Evolutionary conservation across 352 stramenopile genomes (phyloP).

Genomic region (Phytophthora chlamydospora): DNA sequence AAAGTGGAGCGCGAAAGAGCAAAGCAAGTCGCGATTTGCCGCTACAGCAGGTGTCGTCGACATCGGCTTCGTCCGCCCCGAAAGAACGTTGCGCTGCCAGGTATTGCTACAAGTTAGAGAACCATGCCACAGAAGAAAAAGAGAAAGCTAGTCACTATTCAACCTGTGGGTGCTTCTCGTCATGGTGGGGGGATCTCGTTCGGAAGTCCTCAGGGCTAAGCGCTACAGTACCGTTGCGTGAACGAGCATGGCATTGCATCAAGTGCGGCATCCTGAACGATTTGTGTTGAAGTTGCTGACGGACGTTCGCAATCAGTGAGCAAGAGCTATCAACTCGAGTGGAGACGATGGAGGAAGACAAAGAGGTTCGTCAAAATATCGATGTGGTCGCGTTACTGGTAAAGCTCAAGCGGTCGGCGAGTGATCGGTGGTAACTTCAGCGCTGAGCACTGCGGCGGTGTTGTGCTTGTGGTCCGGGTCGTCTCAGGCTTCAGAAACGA

Average conservation of each 20-base stretch:
- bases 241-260: constrained; percentile 1
- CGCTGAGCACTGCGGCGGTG: neutral
- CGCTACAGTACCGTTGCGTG: too few species aligned
- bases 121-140: constrained; percentile 16
- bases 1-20: constrained; percentile 12
- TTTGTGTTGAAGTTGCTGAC: constrained; percentile 5
- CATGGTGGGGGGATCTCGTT: too few species aligned
- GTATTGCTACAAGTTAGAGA: constrained; percentile 10
- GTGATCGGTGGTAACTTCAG: constrained; percentile 23
- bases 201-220: too few species aligned
- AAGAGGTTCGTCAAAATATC: constrained; percentile 22
- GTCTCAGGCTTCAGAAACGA: constrained; percentile 32
- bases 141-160: neutral
- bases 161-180: neutral
- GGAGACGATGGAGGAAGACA: neutral
- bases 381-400: constrained; percentile 19
- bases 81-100: constrained; percentile 15
- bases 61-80: constrained; percentile 15
- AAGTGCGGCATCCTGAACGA: constrained; percentile 7
- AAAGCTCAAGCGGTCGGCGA: constrained; percentile 26
- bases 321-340: too few species aligned
- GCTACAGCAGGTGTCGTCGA: neutral
- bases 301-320: neutral
- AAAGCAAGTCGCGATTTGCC: constrained; percentile 11
- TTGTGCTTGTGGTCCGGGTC: neutral